Evolutionary conservation across 2,329 filamentous ascomycete species (phyloP).

Genomic region (Talaromyces sp.): DNA sequence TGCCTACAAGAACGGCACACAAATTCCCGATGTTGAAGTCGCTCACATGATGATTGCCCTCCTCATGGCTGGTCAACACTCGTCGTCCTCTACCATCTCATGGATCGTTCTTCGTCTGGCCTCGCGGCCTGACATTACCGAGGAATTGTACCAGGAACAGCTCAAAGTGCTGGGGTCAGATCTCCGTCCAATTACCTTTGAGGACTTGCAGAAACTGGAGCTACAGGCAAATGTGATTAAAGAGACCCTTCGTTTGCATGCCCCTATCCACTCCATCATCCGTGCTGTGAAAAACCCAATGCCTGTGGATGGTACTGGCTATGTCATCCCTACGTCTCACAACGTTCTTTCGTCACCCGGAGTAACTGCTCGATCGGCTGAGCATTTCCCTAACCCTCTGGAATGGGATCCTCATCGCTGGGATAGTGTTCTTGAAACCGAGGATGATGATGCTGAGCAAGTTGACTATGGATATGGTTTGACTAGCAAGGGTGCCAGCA

Average conservation of each 20-base stretch:
- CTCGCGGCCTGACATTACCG: constrained; percentile 61
- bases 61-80: constrained; percentile 80
- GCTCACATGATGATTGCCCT: constrained; percentile 84
- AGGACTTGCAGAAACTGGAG: constrained; percentile 55
- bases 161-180: constrained; percentile 47
- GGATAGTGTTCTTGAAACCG: constrained; percentile 40
- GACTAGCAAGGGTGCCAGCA: constrained; percentile 55
- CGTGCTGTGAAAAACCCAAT: constrained; percentile 66
- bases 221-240: constrained; percentile 62
- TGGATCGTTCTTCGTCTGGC: constrained; percentile 75
- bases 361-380: constrained; percentile 53
- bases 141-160: constrained; percentile 67
- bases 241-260: constrained; percentile 67
- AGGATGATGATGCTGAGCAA: constrained; percentile 50
- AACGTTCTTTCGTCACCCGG: constrained; percentile 77
- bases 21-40: constrained; percentile 68
- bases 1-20: constrained; percentile 67
- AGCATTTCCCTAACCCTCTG: constrained; percentile 57
- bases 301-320: constrained; percentile 51
- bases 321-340: constrained; percentile 72
- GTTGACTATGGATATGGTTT: constrained; percentile 59
- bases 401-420: constrained; percentile 59
- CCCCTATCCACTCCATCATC: constrained; percentile 68
- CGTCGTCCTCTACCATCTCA: constrained; percentile 68
- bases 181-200: constrained; percentile 55